phyloP scores from a whole-genome alignment of 495 filamentous ascomycete species.

The Corynascus novoguineensis region DNA sequence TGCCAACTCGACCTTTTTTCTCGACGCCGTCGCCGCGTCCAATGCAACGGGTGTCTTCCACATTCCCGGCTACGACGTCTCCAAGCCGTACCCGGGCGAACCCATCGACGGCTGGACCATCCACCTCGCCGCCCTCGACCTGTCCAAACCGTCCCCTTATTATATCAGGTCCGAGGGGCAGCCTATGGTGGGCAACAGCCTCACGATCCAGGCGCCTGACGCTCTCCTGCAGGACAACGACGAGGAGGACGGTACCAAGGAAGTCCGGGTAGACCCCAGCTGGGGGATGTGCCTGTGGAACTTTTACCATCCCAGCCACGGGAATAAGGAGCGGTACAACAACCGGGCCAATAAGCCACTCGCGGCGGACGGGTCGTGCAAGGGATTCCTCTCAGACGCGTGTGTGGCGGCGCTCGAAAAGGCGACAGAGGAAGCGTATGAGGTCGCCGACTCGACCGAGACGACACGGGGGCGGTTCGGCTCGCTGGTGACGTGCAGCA shows the following conservation, averaged over 20 bases:
- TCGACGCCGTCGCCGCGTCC: neutral
- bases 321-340: neutral
- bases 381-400: slow-evolving; percentile 7
- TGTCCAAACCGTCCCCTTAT: neutral
- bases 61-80: slow-evolving; percentile 13
- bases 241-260: slow-evolving; percentile 1
- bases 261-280: slow-evolving; percentile 3
- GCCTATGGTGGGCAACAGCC: slow-evolving; percentile 8
- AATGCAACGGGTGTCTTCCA: slow-evolving; percentile 11
- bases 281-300: slow-evolving; percentile 18
- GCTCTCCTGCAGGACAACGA: neutral
- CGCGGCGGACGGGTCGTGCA: slow-evolving; percentile 10
- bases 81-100: slow-evolving; percentile 11
- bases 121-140: slow-evolving; percentile 7
- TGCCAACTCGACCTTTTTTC: slow-evolving; percentile 12
- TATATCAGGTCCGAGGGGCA: neutral
- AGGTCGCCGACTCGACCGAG: neutral
- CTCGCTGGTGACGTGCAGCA: neutral
- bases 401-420: slow-evolving; percentile 9
- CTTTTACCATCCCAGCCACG: neutral
- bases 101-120: slow-evolving; percentile 14
- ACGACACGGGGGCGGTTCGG: neutral
- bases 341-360: slow-evolving; percentile 12
- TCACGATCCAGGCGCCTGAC: slow-evolving; percentile 4
- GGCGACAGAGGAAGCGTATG: neutral